Conservation (phyloP, 2,329 filamentous ascomycete species). For the Penicillium concentricum region DNA sequence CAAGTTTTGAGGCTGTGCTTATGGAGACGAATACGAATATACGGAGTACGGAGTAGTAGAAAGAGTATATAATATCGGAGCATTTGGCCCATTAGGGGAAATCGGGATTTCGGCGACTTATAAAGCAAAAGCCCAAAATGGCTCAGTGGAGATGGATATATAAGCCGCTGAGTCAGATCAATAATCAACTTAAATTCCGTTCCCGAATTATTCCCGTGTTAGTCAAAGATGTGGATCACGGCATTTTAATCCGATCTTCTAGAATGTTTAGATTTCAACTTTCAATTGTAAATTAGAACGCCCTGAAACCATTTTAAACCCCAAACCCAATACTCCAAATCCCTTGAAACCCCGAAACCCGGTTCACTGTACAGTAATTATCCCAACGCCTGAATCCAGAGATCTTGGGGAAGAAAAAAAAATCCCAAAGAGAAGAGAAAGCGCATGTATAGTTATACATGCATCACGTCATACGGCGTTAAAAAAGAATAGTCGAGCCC, state of each 20-base stretch:
- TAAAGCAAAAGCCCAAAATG: conserved; percentile 7
- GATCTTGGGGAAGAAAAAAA: conserved; percentile 13
- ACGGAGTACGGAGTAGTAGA: no score
- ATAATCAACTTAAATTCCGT: not conserved
- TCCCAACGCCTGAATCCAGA: conserved; percentile 14
- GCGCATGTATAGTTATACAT: conserved; percentile 36
- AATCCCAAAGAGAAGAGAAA: conserved; percentile 17
- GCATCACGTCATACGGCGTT: conserved; percentile 34
- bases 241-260: conserved; percentile 14
- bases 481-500: conserved; percentile 1
- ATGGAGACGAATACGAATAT: not conserved
- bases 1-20: not conserved
- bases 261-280: not conserved
- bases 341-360: conserved; percentile 7
- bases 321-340: conserved; percentile 20
- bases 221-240: not conserved
- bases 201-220: conserved; percentile 3
- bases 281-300: conserved; percentile 4
- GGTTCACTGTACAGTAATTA: conserved; percentile 24
- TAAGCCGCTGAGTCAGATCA: conserved; percentile 16
- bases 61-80: no score
- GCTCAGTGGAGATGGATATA: conserved; percentile 4
- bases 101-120: conserved; percentile 24
- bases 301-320: no score
- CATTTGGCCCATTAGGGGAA: conserved; percentile 10